Conservation (phyloP, 345 rosid genomes). For the Syzygium aqueum region DNA sequence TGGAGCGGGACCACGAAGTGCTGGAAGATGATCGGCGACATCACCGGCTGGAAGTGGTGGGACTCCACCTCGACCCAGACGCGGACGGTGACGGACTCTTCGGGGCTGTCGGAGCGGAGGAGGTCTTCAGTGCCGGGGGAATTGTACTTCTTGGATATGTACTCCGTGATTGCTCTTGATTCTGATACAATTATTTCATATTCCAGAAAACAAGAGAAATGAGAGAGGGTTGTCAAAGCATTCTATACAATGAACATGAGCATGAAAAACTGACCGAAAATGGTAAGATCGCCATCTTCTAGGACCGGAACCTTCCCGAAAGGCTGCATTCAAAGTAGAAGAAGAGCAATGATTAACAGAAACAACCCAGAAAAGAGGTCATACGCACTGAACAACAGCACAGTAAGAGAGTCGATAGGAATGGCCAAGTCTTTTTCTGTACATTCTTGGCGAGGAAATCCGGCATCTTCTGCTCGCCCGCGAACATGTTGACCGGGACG, state of each 20-base stretch:
- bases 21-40: conserved; percentile 44
- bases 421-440: not conserved
- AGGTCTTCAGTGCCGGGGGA: conserved; percentile 57
- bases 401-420: not conserved
- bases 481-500: conserved; percentile 51
- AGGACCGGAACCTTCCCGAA: conserved; percentile 79
- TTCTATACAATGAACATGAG: not conserved
- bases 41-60: conserved; percentile 49
- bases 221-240: not conserved
- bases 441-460: conserved; percentile 59
- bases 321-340: conserved; percentile 37
- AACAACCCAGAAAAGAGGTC: not conserved
- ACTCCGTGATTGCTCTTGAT: conserved; percentile 69
- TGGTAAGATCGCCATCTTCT: conserved; percentile 69
- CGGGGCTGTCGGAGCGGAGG: conserved; percentile 19
- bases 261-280: conserved; percentile 39
- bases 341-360: not conserved
- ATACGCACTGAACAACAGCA: not conserved
- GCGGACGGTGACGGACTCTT: conserved; percentile 52
- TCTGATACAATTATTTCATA: conserved; percentile 19
- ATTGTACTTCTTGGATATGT: conserved; percentile 49
- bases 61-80: conserved; percentile 74
- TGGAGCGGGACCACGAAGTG: conserved; percentile 37
- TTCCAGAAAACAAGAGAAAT: not conserved
- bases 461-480: conserved; percentile 59